phyloP scores from a whole-genome alignment of 345 rosid genomes.

The Gossypium ekmanianum region DNA sequence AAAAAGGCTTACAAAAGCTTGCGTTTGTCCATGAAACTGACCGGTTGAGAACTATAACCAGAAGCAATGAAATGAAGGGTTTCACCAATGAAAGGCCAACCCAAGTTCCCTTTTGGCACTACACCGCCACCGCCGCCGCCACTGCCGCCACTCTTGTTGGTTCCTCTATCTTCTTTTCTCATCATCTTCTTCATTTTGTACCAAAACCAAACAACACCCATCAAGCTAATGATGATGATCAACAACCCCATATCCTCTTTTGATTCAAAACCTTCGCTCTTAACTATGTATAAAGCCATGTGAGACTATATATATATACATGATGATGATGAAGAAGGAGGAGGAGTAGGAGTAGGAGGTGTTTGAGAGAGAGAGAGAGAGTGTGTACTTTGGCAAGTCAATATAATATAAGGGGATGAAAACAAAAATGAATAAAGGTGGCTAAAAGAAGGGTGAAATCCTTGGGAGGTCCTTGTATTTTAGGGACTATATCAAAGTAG shows the following conservation, averaged over 20 bases:
- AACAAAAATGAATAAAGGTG: not conserved
- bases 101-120: slow-evolving; percentile 73
- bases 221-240: slow-evolving; percentile 21
- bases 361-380: not conserved
- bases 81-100: slow-evolving; percentile 95
- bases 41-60: slow-evolving; percentile 81
- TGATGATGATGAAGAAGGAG: not conserved
- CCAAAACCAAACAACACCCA: slow-evolving; percentile 35
- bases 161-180: not conserved
- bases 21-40: slow-evolving; percentile 87
- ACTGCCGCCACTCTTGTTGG: not conserved
- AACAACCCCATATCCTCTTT: slow-evolving; percentile 29
- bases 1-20: slow-evolving; percentile 55
- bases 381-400: not conserved
- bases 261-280: slow-evolving; percentile 16
- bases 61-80: slow-evolving; percentile 76
- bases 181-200: slow-evolving; percentile 19
- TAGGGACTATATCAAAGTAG: too few relatives aligned
- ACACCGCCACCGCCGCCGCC: slow-evolving; percentile 1
- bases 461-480: too few relatives aligned
- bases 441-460: too few relatives aligned
- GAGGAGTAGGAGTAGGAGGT: too few relatives aligned
- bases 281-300: too few relatives aligned
- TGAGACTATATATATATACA: not conserved
- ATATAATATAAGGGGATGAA: not conserved